A percentile compares a stretch with the other conserved stretches of the same genome.
These are phyloP conservation scores for Hanseniaspora vineae DNA, from an alignment of 805 yeast genomes.

Conservation along the genomic window DNA sequence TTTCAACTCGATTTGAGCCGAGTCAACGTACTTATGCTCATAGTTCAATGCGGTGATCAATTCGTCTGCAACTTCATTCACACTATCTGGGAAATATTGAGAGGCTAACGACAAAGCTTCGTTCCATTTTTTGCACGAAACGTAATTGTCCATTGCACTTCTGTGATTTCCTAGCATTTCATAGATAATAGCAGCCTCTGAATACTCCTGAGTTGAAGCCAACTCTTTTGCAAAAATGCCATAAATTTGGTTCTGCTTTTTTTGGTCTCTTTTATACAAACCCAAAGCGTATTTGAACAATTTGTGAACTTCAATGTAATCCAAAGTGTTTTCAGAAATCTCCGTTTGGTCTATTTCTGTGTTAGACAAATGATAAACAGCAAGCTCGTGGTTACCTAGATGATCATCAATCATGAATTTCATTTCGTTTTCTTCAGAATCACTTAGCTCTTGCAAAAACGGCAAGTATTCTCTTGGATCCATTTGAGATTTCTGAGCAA, in stretches of 20 bases:
- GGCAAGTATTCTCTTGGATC: constrained; percentile 97
- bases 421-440: constrained; percentile 51
- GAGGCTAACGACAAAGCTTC: constrained; percentile 62
- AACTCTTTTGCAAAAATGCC: constrained; percentile 50
- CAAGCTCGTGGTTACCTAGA: constrained; percentile 54
- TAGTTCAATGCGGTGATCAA: constrained; percentile 50
- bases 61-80: constrained; percentile 39
- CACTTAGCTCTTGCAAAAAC: constrained; percentile 68
- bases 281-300: constrained; percentile 59
- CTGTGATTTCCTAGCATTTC: constrained; percentile 49
- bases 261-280: constrained; percentile 43
- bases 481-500: constrained; percentile 94
- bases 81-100: constrained; percentile 26
- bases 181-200: constrained; percentile 68
- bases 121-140: constrained; percentile 65
- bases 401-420: constrained; percentile 69
- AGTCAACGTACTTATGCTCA: constrained; percentile 62
- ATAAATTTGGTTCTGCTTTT: constrained; percentile 42
- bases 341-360: constrained; percentile 24
- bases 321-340: constrained; percentile 44
- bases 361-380: constrained; percentile 50
- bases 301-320: constrained; percentile 55
- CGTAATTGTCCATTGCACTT: constrained; percentile 59
- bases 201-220: constrained; percentile 39
- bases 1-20: constrained; percentile 61